phyloP scores from a whole-genome alignment of 306 rosid genomes.

The Urtica urens region DNA sequence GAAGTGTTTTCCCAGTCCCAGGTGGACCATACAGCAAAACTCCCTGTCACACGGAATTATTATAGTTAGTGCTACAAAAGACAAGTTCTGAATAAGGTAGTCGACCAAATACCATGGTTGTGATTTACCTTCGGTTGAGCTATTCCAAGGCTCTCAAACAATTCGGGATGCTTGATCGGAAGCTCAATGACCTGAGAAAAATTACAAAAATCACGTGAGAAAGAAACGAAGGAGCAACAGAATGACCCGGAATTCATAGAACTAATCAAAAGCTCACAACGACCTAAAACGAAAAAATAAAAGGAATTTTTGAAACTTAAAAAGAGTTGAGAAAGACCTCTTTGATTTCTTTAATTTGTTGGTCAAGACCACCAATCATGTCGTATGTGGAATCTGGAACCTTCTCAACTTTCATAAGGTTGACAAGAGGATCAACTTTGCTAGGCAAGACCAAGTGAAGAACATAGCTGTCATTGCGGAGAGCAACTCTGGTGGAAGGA shows the following conservation, averaged over 20 bases:
- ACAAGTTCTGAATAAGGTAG: neutral
- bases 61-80: constrained; percentile 1
- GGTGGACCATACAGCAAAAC: constrained; percentile 95
- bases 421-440: constrained; percentile 97
- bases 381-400: constrained; percentile 99
- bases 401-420: constrained; percentile 97
- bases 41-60: constrained; percentile 37
- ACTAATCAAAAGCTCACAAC: constrained; percentile 2
- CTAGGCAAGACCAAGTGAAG: constrained; percentile 92
- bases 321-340: constrained; percentile 41
- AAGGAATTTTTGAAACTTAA: constrained; percentile 3
- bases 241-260: neutral
- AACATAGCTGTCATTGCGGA: constrained; percentile 95
- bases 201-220: constrained; percentile 3
- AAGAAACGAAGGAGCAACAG: neutral
- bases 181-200: constrained; percentile 81
- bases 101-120: neutral
- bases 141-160: constrained; percentile 99
- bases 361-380: constrained; percentile 99
- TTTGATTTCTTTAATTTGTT: constrained; percentile 95
- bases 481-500: constrained; percentile 96
- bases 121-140: constrained; percentile 99
- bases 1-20: constrained; percentile 90
- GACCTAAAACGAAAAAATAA: neutral
- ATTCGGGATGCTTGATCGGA: constrained; percentile 95